phyloP scores from a whole-genome alignment of 2,329 filamentous ascomycete genomes.

The Botrytis byssoidea region DNA sequence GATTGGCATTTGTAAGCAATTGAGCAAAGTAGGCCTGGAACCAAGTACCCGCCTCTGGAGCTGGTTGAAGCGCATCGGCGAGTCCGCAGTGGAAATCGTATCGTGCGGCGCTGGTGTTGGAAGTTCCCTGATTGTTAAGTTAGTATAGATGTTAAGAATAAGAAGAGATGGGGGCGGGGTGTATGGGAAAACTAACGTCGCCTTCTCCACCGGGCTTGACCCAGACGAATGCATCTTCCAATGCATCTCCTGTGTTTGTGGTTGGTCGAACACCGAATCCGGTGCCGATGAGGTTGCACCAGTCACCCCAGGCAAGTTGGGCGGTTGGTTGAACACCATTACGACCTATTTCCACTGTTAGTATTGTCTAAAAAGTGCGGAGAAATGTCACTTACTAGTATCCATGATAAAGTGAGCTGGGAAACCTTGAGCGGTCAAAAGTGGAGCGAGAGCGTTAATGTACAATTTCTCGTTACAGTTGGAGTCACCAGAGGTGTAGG shows the following conservation, averaged over 20 bases:
- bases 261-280: conserved; percentile 65
- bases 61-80: conserved; percentile 56
- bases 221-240: conserved; percentile 68
- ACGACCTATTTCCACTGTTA: conserved; percentile 45
- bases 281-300: conserved; percentile 64
- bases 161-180: not conserved
- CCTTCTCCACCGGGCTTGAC: conserved; percentile 63
- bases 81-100: conserved; percentile 54
- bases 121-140: conserved; percentile 37
- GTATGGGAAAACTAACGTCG: conserved; percentile 31
- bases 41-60: conserved; percentile 69
- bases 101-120: conserved; percentile 43
- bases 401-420: conserved; percentile 56
- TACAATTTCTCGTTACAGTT: conserved; percentile 55
- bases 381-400: conserved; percentile 42
- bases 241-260: conserved; percentile 56
- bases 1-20: conserved; percentile 55
- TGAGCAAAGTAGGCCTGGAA: conserved; percentile 57
- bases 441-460: conserved; percentile 50
- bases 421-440: conserved; percentile 48
- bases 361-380: not conserved
- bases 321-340: conserved; percentile 60
- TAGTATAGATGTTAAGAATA: not conserved
- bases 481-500: conserved; percentile 43
- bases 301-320: conserved; percentile 60